A percentile compares a stretch with the other conserved stretches of the same genome.
phyloP scores from a whole-genome alignment of 2,329 filamentous ascomycete species.

The Dactylonectria estremocensis region DNA sequence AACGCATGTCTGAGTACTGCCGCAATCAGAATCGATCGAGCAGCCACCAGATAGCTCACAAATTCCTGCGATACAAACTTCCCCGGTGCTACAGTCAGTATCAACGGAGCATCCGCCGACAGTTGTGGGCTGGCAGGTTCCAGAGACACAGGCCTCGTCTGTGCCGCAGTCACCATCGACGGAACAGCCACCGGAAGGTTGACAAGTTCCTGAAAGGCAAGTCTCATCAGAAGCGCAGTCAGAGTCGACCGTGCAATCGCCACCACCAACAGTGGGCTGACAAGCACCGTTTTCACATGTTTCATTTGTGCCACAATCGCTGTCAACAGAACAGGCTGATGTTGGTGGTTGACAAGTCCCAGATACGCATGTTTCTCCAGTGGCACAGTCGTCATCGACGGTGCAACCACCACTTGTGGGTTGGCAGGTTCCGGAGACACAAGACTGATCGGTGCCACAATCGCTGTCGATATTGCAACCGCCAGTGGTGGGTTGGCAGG shows the following conservation, averaged over 20 bases:
- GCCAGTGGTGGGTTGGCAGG: background rate
- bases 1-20: background rate
- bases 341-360: background rate
- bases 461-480: too few relatives aligned
- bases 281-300: background rate
- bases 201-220: slow-evolving; percentile 12
- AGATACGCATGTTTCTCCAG: background rate
- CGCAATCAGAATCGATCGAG: slow-evolving; percentile 12
- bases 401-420: too few relatives aligned
- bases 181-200: background rate
- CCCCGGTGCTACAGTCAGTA: background rate
- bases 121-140: background rate
- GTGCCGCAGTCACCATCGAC: too few relatives aligned
- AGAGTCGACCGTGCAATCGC: background rate
- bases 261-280: background rate
- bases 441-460: too few relatives aligned
- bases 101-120: slow-evolving; percentile 4
- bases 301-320: background rate
- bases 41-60: slow-evolving; percentile 12
- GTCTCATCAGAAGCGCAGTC: background rate
- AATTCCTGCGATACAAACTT: slow-evolving; percentile 3
- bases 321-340: background rate
- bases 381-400: background rate
- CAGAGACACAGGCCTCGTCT: too few relatives aligned
- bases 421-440: too few relatives aligned